Base-by-base conservation (phyloP, 371 early-diverging fungal species). In the Actinomortierella wolfii region DNA sequence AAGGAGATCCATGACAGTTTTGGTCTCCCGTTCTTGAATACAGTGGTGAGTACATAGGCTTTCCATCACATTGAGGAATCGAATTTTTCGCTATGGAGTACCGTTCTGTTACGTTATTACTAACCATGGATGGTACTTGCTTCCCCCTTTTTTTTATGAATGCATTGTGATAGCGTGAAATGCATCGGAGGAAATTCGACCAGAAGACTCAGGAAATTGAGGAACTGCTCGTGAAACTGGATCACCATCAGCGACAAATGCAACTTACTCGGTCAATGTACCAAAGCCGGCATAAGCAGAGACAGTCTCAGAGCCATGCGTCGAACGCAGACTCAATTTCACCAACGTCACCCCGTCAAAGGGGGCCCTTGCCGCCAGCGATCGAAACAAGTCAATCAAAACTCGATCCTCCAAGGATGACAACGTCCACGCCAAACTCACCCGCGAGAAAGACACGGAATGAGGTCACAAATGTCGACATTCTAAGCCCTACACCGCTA, bases 1-100 rank as follows among this genome's bases (percentile, higher is more conserved):
- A 79, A 84, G 49, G 86, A 83, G 47, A 83, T 88, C 24, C 82
- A 86, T 57, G 81, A 83, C 7, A 85, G 83, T 49, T 76, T 88
- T 9, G 86, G 86, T 11, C 81, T 88, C 21, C 86, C 87, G 18
- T 88, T 86, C 41, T 56, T 88, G 41, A 84, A 85, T 44, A 74
- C 86, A 3, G 76, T 85, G 85, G 87, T 84, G 79, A 48, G 59
- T 20, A 15, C 0, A 34, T 39, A 17, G n/a, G 15, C 18, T n/a
- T 58, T 43, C 24, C 3, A 17, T 56, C 42, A 18, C n/a, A 14
- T 21, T 20, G 14, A 8, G 17, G n/a, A 17, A 11, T 20, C 1
- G 21, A 18, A 23, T 45, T 54, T 21, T 34, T 20, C 2, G 26
- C 54, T 14, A 5, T 17, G 29, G 11, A 21, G 8, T 13, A n/a